Evolutionary conservation across 352 stramenopile genomes (phyloP), one percentile per base, ranked within the genome.

Genomic region (Phytophthora brassicae): DNA sequence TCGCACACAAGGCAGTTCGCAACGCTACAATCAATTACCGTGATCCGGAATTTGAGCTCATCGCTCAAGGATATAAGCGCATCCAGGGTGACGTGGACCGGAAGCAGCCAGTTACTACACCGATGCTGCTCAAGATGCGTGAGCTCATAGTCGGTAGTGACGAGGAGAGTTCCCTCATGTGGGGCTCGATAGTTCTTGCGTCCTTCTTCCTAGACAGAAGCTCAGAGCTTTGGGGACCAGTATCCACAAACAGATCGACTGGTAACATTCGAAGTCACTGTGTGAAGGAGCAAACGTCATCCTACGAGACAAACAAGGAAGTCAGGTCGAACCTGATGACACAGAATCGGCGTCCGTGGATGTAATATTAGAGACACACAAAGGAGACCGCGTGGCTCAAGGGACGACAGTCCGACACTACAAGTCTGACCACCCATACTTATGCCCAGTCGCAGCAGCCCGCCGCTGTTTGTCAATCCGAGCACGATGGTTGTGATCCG

Each of bases 41-140:
- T 33, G 28, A 33, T 33, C 9, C 28, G 28, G 28, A 33, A 33
- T 33, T 33, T 33, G 28, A 33, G 28, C 28, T 33, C 28, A 33
- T 33, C 28, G 28, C 28, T 33, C 28, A 33, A 9, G 28, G 28
- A 33, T 33, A 33, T n/a, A n/a, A n/a, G n/a, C n/a, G n/a, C n/a
- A n/a, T n/a, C n/a, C n/a, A n/a, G n/a, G n/a, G n/a, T n/a, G 28
- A 68, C 4, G 45, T 74, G 51, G 66, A 67, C 22, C 33, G 51
- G 56, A 70, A 74, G 39, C 66, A 74, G 42, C 65, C 65, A 69
- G 50, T 66, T 65, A 73, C 59, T 68, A 63, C 49, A 64, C 29
- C 54, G n/a, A 66, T 73, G 60, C 29, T 74, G 55, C 56, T 52
- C 50, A 23, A 66, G 13, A 66, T 70, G 51, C 51, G 36, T 13